phyloP scores from a whole-genome alignment of 352 stramenopile genomes.

The Pythium aristosporum region DNA sequence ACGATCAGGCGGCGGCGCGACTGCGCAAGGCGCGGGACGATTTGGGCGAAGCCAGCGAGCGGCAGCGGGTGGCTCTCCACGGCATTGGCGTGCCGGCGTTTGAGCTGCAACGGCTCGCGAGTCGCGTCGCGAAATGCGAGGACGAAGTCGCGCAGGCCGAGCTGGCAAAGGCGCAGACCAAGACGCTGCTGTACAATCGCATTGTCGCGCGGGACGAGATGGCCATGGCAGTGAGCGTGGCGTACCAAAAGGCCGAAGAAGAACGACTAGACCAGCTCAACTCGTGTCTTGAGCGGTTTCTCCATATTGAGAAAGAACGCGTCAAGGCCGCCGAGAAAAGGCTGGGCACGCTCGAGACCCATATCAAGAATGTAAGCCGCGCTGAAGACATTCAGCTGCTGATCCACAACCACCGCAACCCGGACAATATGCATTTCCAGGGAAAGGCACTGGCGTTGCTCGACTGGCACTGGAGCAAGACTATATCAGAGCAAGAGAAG shows the following conservation, averaged over 20 bases:
- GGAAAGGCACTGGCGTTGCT: constrained; percentile 82
- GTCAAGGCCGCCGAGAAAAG: constrained; percentile 62
- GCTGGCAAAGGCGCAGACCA: constrained; percentile 55
- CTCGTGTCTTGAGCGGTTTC: constrained; percentile 64
- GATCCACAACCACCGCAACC: constrained; percentile 82
- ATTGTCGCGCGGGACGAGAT: constrained; percentile 86
- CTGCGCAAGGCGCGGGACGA: constrained; percentile 44
- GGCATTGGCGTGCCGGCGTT: constrained; percentile 80
- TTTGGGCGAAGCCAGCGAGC: constrained; percentile 48
- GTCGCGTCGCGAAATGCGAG: constrained; percentile 53
- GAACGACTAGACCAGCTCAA: constrained; percentile 77
- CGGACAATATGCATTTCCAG: constrained; percentile 88
- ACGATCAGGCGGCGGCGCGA: constrained; percentile 39
- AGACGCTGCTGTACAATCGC: constrained; percentile 78
- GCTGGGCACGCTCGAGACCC: constrained; percentile 52
- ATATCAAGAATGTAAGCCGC: constrained; percentile 61
- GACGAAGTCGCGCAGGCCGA: constrained; percentile 63
- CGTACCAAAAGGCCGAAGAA: constrained; percentile 84
- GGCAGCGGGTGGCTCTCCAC: constrained; percentile 69
- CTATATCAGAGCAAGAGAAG: constrained; percentile 32
- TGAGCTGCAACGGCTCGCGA: constrained; percentile 73
- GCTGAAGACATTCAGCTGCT: constrained; percentile 82
- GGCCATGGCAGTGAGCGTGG: constrained; percentile 87
- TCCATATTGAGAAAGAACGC: constrained; percentile 78
- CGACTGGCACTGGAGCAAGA: constrained; percentile 83